phyloP scores from a whole-genome alignment of 306 rosid genomes.

The Prunus kanzakura region DNA sequence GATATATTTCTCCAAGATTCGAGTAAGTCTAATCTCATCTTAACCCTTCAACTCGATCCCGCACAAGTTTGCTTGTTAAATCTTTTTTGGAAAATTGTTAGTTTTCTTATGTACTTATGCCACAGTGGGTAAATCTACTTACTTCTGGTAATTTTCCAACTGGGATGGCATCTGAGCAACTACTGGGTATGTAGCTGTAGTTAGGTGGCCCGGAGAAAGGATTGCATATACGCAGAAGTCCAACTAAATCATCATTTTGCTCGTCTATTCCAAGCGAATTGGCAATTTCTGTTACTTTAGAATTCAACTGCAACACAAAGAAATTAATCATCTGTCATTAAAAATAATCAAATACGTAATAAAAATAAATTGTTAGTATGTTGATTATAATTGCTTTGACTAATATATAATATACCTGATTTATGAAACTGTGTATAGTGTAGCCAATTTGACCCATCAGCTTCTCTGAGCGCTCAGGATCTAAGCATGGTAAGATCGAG shows the following conservation, averaged over 20 bases:
- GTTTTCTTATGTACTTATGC: background rate
- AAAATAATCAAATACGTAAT: background rate
- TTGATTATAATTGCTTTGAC: background rate
- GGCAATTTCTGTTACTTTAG: slow-evolving; percentile 40
- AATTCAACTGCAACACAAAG: slow-evolving; percentile 48
- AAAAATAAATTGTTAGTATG: background rate
- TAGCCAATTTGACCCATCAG: slow-evolving; percentile 46
- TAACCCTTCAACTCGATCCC: no score
- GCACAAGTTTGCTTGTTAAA: no score
- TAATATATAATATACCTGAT: slow-evolving; percentile 31
- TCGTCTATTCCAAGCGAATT: slow-evolving; percentile 38
- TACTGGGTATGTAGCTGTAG: slow-evolving; percentile 43
- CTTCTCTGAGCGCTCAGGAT: slow-evolving; percentile 36
- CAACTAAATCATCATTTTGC: slow-evolving; percentile 27
- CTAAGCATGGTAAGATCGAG: slow-evolving; percentile 59
- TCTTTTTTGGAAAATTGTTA: no score
- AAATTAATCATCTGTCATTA: background rate
- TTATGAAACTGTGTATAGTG: slow-evolving; percentile 47
- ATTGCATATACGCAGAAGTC: slow-evolving; percentile 45
- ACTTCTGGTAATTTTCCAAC: slow-evolving; percentile 51
- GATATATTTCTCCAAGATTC: no score
- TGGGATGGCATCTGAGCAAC: slow-evolving; percentile 36
- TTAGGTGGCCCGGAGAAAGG: slow-evolving; percentile 60
- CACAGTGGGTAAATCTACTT: slow-evolving; percentile 3
- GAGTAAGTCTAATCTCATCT: no score